Evolutionary conservation across 768 basidiomycete species (phyloP).

Genomic region (Mycena leptocephala): DNA sequence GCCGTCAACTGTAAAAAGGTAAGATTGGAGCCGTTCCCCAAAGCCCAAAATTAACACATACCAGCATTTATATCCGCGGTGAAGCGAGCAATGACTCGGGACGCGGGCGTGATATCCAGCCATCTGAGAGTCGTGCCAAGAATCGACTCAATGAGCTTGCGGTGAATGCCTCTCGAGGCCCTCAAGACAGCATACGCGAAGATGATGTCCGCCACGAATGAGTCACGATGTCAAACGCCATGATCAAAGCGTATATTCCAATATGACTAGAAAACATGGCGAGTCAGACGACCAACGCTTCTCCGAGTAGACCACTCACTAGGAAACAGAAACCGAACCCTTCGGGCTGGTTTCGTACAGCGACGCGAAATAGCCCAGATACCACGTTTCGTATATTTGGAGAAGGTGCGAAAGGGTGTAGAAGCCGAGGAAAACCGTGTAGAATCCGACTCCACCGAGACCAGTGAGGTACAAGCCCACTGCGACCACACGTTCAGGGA

Average conservation of each 20-base stretch:
- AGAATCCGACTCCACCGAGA: conserved; percentile 42
- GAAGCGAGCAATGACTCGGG: conserved; percentile 63
- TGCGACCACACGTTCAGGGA: conserved; percentile 18
- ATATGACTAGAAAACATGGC: conserved; percentile 21
- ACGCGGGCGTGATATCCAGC: conserved; percentile 39
- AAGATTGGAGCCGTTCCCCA: not conserved
- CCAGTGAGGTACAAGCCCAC: conserved; percentile 42
- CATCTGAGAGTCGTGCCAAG: conserved; percentile 64
- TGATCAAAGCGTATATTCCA: conserved; percentile 13
- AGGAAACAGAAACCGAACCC: conserved; percentile 36
- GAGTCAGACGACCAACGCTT: conserved; percentile 18
- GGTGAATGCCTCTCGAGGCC: conserved; percentile 31
- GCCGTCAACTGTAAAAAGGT: conserved; percentile 28
- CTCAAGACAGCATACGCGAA: conserved; percentile 39
- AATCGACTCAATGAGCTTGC: conserved; percentile 37
- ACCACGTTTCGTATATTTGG: conserved; percentile 40
- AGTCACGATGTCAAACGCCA: conserved; percentile 2
- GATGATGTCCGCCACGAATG: conserved; percentile 27
- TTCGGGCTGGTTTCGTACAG: conserved; percentile 34
- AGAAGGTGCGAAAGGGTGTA: conserved; percentile 23
- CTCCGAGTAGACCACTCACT: too few species aligned
- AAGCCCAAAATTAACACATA: not conserved
- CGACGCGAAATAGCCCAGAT: conserved; percentile 45
- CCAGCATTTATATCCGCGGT: conserved; percentile 62
- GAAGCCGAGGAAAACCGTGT: conserved; percentile 31